Percentiles rank a stretch among this genome's conserved stretches.
Evolutionary conservation across 2,329 filamentous ascomycete genomes (phyloP).

Genomic region (Exophiala sideris): DNA sequence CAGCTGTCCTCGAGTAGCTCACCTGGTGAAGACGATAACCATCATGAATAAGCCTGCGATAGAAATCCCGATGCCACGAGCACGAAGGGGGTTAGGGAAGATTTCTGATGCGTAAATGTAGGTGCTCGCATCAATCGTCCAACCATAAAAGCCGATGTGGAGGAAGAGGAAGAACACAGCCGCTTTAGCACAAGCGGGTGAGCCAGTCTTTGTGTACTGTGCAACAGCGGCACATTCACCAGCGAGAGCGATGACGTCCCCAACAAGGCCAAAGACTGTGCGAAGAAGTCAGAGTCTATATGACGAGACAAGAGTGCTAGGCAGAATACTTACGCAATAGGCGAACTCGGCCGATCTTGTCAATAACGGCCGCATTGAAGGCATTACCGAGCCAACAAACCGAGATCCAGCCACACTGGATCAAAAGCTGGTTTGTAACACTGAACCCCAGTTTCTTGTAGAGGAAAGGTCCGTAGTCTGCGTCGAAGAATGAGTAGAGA

Average conservation of each 20-base stretch:
- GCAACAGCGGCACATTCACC: slow-evolving; percentile 44
- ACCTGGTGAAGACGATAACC: slow-evolving; percentile 5
- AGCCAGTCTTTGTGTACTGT: slow-evolving; percentile 44
- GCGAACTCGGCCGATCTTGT: slow-evolving; percentile 36
- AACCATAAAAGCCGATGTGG: slow-evolving; percentile 52
- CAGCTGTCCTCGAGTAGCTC: not conserved
- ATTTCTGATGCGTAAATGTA: slow-evolving; percentile 70
- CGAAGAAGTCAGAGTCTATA: slow-evolving; percentile 2
- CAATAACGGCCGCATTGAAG: slow-evolving; percentile 35
- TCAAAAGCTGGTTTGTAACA: slow-evolving; percentile 5
- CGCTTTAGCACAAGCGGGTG: slow-evolving; percentile 54
- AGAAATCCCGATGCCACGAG: slow-evolving; percentile 51
- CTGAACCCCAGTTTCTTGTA: slow-evolving; percentile 14
- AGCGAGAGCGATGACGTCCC: slow-evolving; percentile 32
- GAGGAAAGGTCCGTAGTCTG: slow-evolving; percentile 19
- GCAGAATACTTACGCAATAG: slow-evolving; percentile 23
- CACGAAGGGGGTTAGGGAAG: slow-evolving; percentile 66
- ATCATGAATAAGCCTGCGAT: slow-evolving; percentile 7
- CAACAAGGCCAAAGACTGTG: slow-evolving; percentile 36
- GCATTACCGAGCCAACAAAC: slow-evolving; percentile 9
- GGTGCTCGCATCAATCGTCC: slow-evolving; percentile 61
- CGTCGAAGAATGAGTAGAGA: not conserved
- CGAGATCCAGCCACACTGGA: slow-evolving; percentile 12
- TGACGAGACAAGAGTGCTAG: not conserved
- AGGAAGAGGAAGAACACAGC: slow-evolving; percentile 61